Evolutionary conservation across 1,284 basidiomycete genomes (phyloP).

Genomic region (Cystobasidium sp.): DNA sequence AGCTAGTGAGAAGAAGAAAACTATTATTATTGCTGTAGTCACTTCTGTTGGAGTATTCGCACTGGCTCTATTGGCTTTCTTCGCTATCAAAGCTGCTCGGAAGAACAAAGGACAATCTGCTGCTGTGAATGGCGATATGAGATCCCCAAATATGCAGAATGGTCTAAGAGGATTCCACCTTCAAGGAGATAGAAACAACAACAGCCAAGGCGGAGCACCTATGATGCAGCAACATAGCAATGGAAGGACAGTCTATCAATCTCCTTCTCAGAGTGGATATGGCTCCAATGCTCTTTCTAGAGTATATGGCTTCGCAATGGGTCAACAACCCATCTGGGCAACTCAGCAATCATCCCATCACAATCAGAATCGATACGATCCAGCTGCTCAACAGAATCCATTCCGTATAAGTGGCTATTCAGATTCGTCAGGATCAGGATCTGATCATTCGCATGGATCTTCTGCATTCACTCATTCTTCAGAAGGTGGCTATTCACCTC

Average conservation of each 20-base stretch:
- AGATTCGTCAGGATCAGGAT: constrained; percentile 16
- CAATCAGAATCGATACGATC: background rate
- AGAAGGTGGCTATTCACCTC: constrained; percentile 20
- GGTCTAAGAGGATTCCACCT: constrained; percentile 33
- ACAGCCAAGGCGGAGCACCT: background rate
- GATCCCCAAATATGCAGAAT: constrained; percentile 32
- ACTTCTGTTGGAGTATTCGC: constrained; percentile 41
- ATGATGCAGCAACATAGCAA: constrained; percentile 21
- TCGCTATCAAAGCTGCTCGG: constrained; percentile 40
- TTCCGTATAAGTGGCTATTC: constrained; percentile 30
- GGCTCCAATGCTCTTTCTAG: constrained; percentile 7
- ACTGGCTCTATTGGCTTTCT: constrained; percentile 31
- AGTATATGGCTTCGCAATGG: constrained; percentile 22
- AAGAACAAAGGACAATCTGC: constrained; percentile 29
- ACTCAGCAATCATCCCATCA: constrained; percentile 16
- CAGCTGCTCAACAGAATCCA: constrained; percentile 23
- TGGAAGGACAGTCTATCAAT: constrained; percentile 2
- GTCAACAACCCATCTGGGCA: background rate
- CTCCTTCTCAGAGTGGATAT: constrained; percentile 3
- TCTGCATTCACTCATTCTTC: constrained; percentile 20
- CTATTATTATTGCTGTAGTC: constrained; percentile 44
- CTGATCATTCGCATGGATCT: constrained; percentile 37
- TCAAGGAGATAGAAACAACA: constrained; percentile 23
- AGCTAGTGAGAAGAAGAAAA: constrained; percentile 32
- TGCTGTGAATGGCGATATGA: background rate